phyloP scores from a whole-genome alignment of 345 rosid species.

The Citrus mangshanensis region DNA sequence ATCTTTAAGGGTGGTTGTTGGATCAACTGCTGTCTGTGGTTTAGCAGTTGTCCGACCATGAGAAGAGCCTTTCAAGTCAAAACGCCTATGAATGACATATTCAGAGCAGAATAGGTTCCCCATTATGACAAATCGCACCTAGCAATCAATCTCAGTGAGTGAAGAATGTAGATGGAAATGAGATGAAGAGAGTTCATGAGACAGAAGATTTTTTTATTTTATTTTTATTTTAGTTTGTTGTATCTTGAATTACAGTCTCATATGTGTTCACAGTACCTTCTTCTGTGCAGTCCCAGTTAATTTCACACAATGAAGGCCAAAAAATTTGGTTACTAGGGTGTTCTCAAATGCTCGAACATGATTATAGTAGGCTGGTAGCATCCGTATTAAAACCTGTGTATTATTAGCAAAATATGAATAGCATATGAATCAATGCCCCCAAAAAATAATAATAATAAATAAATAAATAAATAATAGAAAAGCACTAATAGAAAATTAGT shows the following conservation, averaged over 20 bases:
- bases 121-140: slow-evolving; percentile 93
- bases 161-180: neutral
- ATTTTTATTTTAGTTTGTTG: too few relatives aligned
- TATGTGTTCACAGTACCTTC: slow-evolving; percentile 49
- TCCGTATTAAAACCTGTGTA: slow-evolving; percentile 82
- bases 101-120: slow-evolving; percentile 88
- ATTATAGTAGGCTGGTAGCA: slow-evolving; percentile 92
- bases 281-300: slow-evolving; percentile 75
- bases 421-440: neutral
- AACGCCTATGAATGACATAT: slow-evolving; percentile 75
- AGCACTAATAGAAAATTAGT: neutral
- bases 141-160: slow-evolving; percentile 21
- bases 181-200: neutral
- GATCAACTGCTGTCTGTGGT: slow-evolving; percentile 86
- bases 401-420: neutral
- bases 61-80: slow-evolving; percentile 96
- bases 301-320: slow-evolving; percentile 94
- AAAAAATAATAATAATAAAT: neutral
- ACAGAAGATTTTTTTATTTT: neutral
- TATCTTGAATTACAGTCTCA: neutral
- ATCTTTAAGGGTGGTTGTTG: slow-evolving; percentile 88
- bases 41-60: slow-evolving; percentile 86
- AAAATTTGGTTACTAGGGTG: slow-evolving; percentile 92
- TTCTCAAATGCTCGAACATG: slow-evolving; percentile 87
- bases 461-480: neutral